phyloP scores from a whole-genome alignment of 2,329 filamentous ascomycete genomes.

The Oidium heveae region DNA sequence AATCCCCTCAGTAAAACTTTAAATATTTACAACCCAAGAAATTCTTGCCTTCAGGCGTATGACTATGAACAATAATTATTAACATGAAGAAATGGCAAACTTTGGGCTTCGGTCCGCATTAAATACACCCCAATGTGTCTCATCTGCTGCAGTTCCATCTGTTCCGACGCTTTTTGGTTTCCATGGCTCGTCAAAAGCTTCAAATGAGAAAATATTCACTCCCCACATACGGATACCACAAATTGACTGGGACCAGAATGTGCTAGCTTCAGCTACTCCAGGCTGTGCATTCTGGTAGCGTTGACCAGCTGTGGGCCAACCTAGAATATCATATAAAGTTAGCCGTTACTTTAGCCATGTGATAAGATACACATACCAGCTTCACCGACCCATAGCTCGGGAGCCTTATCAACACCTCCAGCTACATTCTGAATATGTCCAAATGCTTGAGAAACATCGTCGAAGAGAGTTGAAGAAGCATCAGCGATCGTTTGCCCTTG shows the following conservation, averaged over 20 bases:
- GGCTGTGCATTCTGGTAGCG: conserved; percentile 36
- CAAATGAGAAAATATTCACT: conserved; percentile 46
- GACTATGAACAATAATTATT: not conserved
- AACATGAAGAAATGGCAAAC: conserved; percentile 14
- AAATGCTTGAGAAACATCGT: conserved; percentile 40
- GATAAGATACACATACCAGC: conserved; percentile 18
- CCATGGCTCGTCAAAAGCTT: conserved; percentile 49
- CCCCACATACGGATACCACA: conserved; percentile 40
- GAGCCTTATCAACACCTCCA: conserved; percentile 22
- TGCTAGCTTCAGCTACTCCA: conserved; percentile 28
- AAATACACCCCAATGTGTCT: conserved; percentile 48
- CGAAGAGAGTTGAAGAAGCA: conserved; percentile 32
- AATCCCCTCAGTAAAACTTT: too few relatives aligned
- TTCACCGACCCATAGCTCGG: conserved; percentile 45
- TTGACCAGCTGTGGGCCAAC: conserved; percentile 38
- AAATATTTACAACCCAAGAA: too few relatives aligned
- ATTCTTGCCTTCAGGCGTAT: not conserved
- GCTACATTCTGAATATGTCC: conserved; percentile 33
- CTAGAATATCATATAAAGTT: conserved; percentile 3
- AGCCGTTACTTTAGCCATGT: not conserved
- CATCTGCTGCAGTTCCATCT: conserved; percentile 32
- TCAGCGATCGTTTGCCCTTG: conserved; percentile 33
- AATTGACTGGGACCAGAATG: conserved; percentile 34
- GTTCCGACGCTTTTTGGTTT: conserved; percentile 39
- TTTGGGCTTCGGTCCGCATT: conserved; percentile 30